These are phyloP conservation scores for Talaromyces amestolkiae DNA, from an alignment of 2,329 filamentous ascomycete species.

Conservation along the genomic window DNA sequence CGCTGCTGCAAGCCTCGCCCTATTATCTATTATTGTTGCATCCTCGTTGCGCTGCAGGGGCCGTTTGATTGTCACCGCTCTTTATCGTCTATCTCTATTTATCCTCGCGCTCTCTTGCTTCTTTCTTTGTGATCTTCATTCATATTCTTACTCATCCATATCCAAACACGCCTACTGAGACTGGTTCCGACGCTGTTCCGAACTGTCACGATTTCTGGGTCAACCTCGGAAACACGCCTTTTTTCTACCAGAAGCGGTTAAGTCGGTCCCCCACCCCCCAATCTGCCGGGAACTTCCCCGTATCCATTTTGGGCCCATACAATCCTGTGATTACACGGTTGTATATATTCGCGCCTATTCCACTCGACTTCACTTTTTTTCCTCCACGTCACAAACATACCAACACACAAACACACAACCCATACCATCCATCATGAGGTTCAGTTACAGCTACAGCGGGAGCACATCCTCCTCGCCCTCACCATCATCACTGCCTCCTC, in stretches of 20 bases:
- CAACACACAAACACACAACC: slow-evolving; percentile 11
- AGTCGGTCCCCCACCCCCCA: not conserved
- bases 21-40: slow-evolving; percentile 13
- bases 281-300: slow-evolving; percentile 6
- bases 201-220: not conserved
- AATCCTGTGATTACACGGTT: slow-evolving; percentile 4
- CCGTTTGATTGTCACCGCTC: slow-evolving; percentile 18
- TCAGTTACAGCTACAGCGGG: slow-evolving; percentile 30
- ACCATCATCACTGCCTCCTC: slow-evolving; percentile 32
- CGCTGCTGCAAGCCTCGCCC: slow-evolving; percentile 12
- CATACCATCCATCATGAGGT: slow-evolving; percentile 24
- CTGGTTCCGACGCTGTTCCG: slow-evolving; percentile 2
- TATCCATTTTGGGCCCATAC: not conserved
- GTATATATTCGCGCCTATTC: slow-evolving; percentile 4
- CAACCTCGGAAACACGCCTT: not conserved
- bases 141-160: not conserved
- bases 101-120: not conserved
- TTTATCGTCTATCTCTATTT: not conserved
- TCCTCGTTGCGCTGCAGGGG: slow-evolving; percentile 11
- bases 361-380: not conserved
- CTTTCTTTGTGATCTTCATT: not conserved
- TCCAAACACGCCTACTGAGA: not conserved
- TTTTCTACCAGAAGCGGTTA: slow-evolving; percentile 4
- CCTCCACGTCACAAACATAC: not conserved
- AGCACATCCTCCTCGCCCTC: slow-evolving; percentile 29